A percentile compares a stretch with the other conserved stretches of the same genome.
phyloP scores from a whole-genome alignment of 2,329 filamentous ascomycete species.

The Aureobasidium sp. region DNA sequence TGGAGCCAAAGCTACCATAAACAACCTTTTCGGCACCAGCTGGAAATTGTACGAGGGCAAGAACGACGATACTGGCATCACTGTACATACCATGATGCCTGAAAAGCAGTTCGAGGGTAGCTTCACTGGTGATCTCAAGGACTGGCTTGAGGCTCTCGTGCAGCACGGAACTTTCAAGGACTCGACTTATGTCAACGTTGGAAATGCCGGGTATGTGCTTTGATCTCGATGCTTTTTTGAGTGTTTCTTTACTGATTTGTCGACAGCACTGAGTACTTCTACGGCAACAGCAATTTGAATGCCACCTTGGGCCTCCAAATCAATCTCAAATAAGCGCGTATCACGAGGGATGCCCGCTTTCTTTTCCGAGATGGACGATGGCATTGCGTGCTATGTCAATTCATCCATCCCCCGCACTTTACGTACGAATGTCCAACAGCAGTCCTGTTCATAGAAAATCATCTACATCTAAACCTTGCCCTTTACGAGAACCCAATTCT shows the following conservation, averaged over 20 bases:
- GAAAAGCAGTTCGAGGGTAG: slow-evolving; percentile 34
- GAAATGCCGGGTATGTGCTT: slow-evolving; percentile 31
- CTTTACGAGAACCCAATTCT: too few species aligned
- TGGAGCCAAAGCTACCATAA: slow-evolving; percentile 31
- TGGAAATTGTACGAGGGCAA: slow-evolving; percentile 40
- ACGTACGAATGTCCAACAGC: too few species aligned
- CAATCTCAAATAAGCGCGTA: neutral
- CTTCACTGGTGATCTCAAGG: slow-evolving; percentile 37
- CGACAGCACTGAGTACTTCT: slow-evolving; percentile 4
- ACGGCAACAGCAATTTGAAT: slow-evolving; percentile 12
- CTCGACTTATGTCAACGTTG: slow-evolving; percentile 38
- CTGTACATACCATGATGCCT: slow-evolving; percentile 34
- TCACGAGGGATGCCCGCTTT: too few species aligned
- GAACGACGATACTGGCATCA: slow-evolving; percentile 39
- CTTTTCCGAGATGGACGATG: too few species aligned
- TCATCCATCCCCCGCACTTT: too few species aligned
- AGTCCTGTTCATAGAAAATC: too few species aligned
- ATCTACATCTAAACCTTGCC: too few species aligned
- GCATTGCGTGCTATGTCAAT: neutral
- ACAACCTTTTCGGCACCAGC: slow-evolving; percentile 32
- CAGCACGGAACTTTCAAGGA: slow-evolving; percentile 33
- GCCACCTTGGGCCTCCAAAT: slow-evolving; percentile 13
- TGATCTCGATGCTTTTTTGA: neutral
- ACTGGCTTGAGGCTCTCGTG: slow-evolving; percentile 36
- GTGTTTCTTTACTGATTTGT: neutral